Evolutionary conservation across 192 early-diverging fungal genomes (phyloP), one percentile per base, ranked within the genome.

Genomic region (Linnemannia zychae): DNA sequence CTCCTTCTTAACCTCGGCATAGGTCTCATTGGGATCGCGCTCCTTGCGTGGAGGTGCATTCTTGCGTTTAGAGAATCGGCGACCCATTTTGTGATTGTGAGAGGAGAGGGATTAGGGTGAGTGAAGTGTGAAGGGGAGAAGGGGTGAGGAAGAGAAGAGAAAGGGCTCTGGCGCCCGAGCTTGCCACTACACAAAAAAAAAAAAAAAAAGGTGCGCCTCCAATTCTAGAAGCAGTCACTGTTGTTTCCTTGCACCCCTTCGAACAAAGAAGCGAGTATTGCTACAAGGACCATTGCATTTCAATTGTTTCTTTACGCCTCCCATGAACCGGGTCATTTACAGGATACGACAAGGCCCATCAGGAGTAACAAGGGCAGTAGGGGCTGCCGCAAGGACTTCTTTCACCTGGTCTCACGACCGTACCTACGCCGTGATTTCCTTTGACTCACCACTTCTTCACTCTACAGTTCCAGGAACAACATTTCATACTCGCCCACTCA

Each of bases 1-100:
- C 67, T 93, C 81, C 89, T 88, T 87, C 31, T 81, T 81, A 47
- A 91, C 83, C 46, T 88, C 87, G 34, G 49, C 81, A 53, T 89
- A 92, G 74, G 69, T 28, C 36, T 68, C 74, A 34, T 79, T 79
- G 46, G 83, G 73, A 71, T 85, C 83, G 37, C 83, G 77, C 83
- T 85, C 77, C 77, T 85, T 85, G 78, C 82, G 82, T 46, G 77
- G 67, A 65, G 71, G 48, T 5, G 74, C 81, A 40, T 78, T 78
- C 72, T 74, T 84, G 52, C 70, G 66, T 53, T 76, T 84, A 28
- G 75, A 78, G 53, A 84, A 84, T 74, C 71, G 31, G 38, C 81
- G 75, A 69, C 81, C 81, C 81, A 84, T 84, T 66, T n/a, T 60
- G 11, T 28, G 70, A 49, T 46, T 11, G 17, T 48, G 48, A 66